Evolutionary conservation across 805 yeast genomes (phyloP), one percentile per base, ranked within the genome.

Genomic region (Lipomyces lipofer): DNA sequence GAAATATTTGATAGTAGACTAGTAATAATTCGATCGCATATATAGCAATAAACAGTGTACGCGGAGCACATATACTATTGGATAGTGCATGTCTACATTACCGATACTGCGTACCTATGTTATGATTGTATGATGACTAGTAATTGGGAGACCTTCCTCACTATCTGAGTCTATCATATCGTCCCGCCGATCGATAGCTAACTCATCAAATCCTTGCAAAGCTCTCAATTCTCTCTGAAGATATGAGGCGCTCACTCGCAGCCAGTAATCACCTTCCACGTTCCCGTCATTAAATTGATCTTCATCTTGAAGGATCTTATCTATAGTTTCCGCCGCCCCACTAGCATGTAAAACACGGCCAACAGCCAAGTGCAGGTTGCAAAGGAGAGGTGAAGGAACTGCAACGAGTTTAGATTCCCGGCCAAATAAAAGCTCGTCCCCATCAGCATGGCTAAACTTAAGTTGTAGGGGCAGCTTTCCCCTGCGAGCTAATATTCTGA

Each of bases 291-390:
- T 17, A 15, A 35, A 15, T 24, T 35, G 13, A 7, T 35, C 40
- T 35, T 35, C 40, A 35, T 35, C 40, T 15, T 35, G 10, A 35
- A 35, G 39, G 8, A 35, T 35, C 39, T 10, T 35, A 22, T 35
- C 19, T 12, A 35, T 35, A 15, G 21, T 35, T 15, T 35, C 39
- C n/a, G 39, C 39, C 19, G 39, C 39, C 19, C 39, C 39, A 15
- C 39, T 15, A 35, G 39, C 39, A 35, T n/a, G 39, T n/a, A 35
- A 10, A 35, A 35, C 39, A n/a, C 39, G 39, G 39, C 39, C 39
- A n/a, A 35, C 5, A 9, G 39, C 39, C 19, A 35, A 12, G 15
- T 35, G 39, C 19, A 35, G 39, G 39, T 35, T 35, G 39, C 39
- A 35, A 12, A 35, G n/a, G 22, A 35, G 39, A 35, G 39, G 39